phyloP scores from a whole-genome alignment of 148 eudicot species.

The Talinum fruticosum region DNA sequence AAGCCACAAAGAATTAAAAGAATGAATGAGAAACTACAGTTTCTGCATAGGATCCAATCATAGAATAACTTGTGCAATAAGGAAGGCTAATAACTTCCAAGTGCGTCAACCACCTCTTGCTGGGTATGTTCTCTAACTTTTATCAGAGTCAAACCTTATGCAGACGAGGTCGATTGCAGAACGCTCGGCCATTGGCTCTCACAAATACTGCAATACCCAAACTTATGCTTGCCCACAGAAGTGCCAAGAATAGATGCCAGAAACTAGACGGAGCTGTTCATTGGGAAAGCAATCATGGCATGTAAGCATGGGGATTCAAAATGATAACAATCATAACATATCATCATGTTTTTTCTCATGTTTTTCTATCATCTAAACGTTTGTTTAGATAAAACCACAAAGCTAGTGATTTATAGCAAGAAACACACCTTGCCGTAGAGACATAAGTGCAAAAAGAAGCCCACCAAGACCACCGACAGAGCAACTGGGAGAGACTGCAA shows the following conservation, averaged over 20 bases:
- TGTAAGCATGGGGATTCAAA: not conserved
- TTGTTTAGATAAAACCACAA: too few species aligned
- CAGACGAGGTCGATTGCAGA: constrained; percentile 87
- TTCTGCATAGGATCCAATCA: not conserved
- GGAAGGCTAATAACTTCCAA: not conserved
- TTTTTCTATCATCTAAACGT: too few species aligned
- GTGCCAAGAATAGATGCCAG: constrained; percentile 53
- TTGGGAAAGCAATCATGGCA: not conserved
- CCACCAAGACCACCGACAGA: constrained; percentile 47
- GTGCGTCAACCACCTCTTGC: not conserved
- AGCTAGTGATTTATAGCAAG: not conserved
- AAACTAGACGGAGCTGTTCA: constrained; percentile 47
- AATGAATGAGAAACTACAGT: constrained; percentile 6
- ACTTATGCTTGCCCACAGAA: constrained; percentile 71
- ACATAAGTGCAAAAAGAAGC: constrained; percentile 58
- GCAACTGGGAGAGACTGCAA: constrained; percentile 87
- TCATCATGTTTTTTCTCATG: too few species aligned
- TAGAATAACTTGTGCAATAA: not conserved
- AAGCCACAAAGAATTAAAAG: constrained; percentile 10
- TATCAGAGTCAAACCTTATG: constrained; percentile 53
- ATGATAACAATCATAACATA: not conserved
- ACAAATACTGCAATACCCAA: constrained; percentile 54
- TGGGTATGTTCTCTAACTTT: not conserved
- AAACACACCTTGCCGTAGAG: constrained; percentile 71
- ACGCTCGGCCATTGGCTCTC: constrained; percentile 69